Evolutionary conservation across 345 rosid genomes (phyloP), one percentile per base, ranked within the genome.

Genomic region (Diplotaxis tenuifolia): DNA sequence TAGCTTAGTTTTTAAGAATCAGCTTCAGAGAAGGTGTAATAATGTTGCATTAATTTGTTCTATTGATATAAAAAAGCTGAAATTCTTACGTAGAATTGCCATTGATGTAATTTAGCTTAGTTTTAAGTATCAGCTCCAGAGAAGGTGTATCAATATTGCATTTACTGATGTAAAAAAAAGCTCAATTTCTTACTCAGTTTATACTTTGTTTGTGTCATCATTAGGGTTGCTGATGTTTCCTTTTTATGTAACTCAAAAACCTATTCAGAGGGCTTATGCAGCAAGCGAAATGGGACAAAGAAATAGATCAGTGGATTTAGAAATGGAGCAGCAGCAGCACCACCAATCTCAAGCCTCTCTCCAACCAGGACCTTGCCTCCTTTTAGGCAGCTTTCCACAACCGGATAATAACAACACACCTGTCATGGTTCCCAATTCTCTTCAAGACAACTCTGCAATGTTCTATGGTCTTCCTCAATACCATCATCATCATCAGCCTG

Each of bases 201-300:
- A 40, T 40, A 18, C 16, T 67, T 22, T 58, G 22, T 11, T n/a
- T 59, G 50, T 38, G 36, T 61, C 34, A 50, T 4, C 6, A 45
- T 45, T 45, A 28, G 47, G 45, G 14, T 60, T 66, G 29, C 40
- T 75, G 69, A 68, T 68, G 52, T 62, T 9, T 45, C 50, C 19
- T 52, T 9, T 67, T 60, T 14, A 49, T 65, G 9, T 38, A 53
- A 58, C 50, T 45, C 50, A 40, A 45, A 45, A 45, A 45, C 20
- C 20, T 11, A 9, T 45, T 9, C 68, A 76, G 80, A 76, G 80
- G 80, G 80, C 47, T 31, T 56, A 19, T 76, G 72, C 80, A 76
- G 80, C 80, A 76, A 76, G 79, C 70, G 76, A 75, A 58, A 89
- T 92, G 96, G 90, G 87, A 72, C 87, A 87, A 75, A 84, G 92